Percentiles rank a stretch among this genome's conserved stretches.
Conservation (phyloP, 495 filamentous ascomycete species). For the Alectoria sarmentosa region DNA sequence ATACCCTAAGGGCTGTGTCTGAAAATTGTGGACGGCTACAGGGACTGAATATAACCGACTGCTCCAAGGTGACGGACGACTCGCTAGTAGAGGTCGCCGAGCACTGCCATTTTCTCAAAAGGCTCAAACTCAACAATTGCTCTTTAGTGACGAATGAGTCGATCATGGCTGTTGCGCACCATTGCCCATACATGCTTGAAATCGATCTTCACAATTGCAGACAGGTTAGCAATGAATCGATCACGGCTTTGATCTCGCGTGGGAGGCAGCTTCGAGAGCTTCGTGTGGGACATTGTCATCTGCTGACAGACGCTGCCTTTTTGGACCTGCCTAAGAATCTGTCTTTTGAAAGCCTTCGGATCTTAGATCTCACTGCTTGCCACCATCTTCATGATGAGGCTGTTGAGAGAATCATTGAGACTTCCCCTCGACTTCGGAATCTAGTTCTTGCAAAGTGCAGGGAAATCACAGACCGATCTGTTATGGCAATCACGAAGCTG, state of each 20-base stretch:
- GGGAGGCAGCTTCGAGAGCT: slow-evolving; percentile 81
- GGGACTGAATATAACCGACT: slow-evolving; percentile 87
- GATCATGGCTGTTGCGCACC: slow-evolving; percentile 74
- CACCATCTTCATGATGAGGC: slow-evolving; percentile 74
- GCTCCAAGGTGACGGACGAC: slow-evolving; percentile 74
- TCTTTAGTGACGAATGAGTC: slow-evolving; percentile 67
- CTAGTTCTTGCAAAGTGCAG: slow-evolving; percentile 91
- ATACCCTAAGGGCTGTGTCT: slow-evolving; percentile 72
- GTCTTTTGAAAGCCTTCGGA: slow-evolving; percentile 78
- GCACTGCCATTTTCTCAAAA: slow-evolving; percentile 78
- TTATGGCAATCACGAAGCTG: slow-evolving; percentile 76
- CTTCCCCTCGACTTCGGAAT: slow-evolving; percentile 84
- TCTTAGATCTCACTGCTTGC: slow-evolving; percentile 89
- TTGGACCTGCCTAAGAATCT: slow-evolving; percentile 62
- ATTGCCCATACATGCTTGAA: slow-evolving; percentile 88
- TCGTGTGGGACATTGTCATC: slow-evolving; percentile 72
- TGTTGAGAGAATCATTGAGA: slow-evolving; percentile 75
- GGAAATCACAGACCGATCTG: slow-evolving; percentile 82
- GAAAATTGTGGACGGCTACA: slow-evolving; percentile 78
- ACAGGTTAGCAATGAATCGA: slow-evolving; percentile 67
- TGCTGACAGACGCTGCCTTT: slow-evolving; percentile 82
- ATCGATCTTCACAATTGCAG: slow-evolving; percentile 90
- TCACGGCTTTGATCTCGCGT: slow-evolving; percentile 68
- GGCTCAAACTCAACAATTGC: slow-evolving; percentile 93
- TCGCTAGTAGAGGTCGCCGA: slow-evolving; percentile 76